A percentile compares a stretch with the other conserved stretches of the same genome.
phyloP scores from a whole-genome alignment of 2,329 filamentous ascomycete genomes.

The Dactylella cylindrospora region DNA sequence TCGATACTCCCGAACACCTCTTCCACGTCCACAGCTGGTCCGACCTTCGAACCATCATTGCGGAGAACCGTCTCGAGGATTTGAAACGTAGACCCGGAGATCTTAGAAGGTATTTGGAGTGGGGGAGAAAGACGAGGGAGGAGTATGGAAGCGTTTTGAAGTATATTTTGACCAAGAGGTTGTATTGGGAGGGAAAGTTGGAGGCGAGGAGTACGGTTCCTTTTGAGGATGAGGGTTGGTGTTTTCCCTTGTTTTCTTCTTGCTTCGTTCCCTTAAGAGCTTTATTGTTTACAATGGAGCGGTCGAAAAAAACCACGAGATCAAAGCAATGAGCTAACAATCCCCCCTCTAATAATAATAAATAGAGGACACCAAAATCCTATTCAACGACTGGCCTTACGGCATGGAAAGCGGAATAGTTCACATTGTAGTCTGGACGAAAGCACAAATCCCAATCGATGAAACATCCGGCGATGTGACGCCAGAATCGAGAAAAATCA shows the following conservation, averaged over 20 bases:
- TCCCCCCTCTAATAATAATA: neutral
- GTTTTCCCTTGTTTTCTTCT: conserved; percentile 44
- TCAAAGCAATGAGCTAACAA: neutral
- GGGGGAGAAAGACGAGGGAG: conserved; percentile 64
- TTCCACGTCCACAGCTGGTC: conserved; percentile 70
- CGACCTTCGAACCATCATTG: conserved; percentile 65
- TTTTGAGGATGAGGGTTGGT: conserved; percentile 55
- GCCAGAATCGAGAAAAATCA: conserved; percentile 62
- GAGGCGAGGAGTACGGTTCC: conserved; percentile 52
- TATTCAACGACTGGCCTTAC: conserved; percentile 94
- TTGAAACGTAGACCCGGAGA: conserved; percentile 78
- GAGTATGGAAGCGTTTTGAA: conserved; percentile 74
- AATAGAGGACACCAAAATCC: conserved; percentile 59
- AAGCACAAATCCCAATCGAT: conserved; percentile 76
- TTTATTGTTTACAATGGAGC: neutral
- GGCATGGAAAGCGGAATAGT: conserved; percentile 64
- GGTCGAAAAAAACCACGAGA: conserved; percentile 7
- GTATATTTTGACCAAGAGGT: conserved; percentile 70
- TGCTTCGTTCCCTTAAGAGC: neutral
- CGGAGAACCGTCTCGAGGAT: conserved; percentile 61
- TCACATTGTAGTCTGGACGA: conserved; percentile 90
- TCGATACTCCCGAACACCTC: conserved; percentile 59
- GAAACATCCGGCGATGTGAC: conserved; percentile 64
- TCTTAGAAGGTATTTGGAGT: conserved; percentile 74
- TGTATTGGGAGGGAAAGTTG: conserved; percentile 64